Base-by-base conservation (phyloP, 176 grass and related monocot genomes). In the Carex kokanica region DNA sequence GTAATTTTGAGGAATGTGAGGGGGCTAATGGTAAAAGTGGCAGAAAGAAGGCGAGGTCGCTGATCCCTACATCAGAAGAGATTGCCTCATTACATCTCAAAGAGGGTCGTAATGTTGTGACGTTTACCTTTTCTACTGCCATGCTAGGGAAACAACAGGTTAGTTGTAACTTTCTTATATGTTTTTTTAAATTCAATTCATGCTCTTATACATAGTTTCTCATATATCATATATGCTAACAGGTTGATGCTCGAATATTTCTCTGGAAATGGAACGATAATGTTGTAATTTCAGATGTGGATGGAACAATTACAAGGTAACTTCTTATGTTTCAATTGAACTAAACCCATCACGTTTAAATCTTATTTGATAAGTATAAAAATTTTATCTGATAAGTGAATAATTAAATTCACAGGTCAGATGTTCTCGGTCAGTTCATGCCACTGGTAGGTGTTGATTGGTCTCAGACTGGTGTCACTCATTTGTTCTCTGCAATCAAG, bases 381-480 rank as follows among this genome's bases (percentile, higher is more conserved):
- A 29, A 2, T 13, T 81, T 21, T 65, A 55, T 87, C 81, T 55
- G 13, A 40, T 79, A 8, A 64, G 20, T 63, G 51, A 61, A 45
- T 74, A 66, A 78, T 88, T 47, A 82, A 87, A 71, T 82, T 88
- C 62, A 80, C 74, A 94, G 95, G 67, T 98, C 95, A 79, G 95
- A 98, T 86, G 95, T 98, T 87, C 95, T 98, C 81, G 95, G 95
- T 83, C 95, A 94, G 79, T 94, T 98, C 79, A 98, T 98, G 95
- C 95, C 95, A 80, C 45, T 98, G 73, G 95, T 98, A 82, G 95
- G 95, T 91, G 87, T 93, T 80, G 95, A 98, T 92, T 98, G 95
- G 95, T 98, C 92, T 80, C 95, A 98, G 81, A 98, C 89, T 69
- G 95, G 95, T 86, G 95, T 98, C 78, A 78, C 92, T 82, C 95